Percentiles rank a stretch among this genome's conserved stretches.
These are phyloP conservation scores for Aureobasidium sp. DNA, from an alignment of 2,329 filamentous ascomycete genomes.

Conservation along the genomic window DNA sequence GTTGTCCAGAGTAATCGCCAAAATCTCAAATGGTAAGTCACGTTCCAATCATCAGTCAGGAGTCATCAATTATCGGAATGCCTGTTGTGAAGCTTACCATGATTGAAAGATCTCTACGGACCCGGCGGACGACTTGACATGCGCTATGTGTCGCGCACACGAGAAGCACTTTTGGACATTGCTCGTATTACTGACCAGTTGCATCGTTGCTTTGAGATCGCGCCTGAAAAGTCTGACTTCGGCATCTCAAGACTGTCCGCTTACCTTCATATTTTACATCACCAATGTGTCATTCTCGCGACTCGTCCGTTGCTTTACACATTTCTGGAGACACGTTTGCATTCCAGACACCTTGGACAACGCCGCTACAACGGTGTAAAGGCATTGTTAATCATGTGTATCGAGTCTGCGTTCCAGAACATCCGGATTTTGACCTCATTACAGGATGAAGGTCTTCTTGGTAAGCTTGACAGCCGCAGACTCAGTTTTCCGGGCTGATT, in stretches of 20 bases:
- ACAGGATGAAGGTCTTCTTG: not conserved
- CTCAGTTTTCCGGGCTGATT: not conserved
- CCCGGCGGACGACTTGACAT: not conserved
- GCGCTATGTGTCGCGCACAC: not conserved
- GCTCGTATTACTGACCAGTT: not conserved
- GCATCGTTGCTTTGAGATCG: constrained; percentile 18
- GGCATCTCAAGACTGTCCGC: constrained; percentile 21
- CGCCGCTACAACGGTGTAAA: not conserved
- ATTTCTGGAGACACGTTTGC: constrained; percentile 21
- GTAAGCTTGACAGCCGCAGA: not conserved
- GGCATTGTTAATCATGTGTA: not conserved
- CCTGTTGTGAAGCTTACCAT: too few relatives aligned
- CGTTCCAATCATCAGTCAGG: not conserved
- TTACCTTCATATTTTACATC: constrained; percentile 22
- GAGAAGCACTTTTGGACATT: not conserved
- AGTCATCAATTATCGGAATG: too few relatives aligned
- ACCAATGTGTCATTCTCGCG: constrained; percentile 21
- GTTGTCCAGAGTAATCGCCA: not conserved
- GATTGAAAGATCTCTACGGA: not conserved
- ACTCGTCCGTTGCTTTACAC: constrained; percentile 40
- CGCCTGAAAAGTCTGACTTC: constrained; percentile 4
- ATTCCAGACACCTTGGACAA: not conserved
- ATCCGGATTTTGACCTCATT: not conserved
- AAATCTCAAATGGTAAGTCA: not conserved
- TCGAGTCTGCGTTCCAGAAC: not conserved